These are phyloP conservation scores for Dentipellis fragilis DNA, from an alignment of 768 basidiomycete genomes.

Conservation along the genomic window DNA sequence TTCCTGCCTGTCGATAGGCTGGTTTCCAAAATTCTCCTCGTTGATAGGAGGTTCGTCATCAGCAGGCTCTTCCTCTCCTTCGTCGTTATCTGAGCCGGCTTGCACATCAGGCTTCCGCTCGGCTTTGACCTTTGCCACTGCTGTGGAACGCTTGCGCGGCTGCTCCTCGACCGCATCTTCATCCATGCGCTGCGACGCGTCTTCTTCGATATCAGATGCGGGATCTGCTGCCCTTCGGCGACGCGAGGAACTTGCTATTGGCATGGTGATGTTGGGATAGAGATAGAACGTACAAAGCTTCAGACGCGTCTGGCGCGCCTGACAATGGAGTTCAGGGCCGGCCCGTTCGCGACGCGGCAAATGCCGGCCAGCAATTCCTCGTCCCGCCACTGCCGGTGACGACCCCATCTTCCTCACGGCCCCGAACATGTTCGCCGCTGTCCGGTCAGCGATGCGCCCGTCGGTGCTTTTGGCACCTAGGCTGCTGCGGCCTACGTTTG, in stretches of 20 bases:
- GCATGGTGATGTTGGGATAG: constrained; percentile 15
- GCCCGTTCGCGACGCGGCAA: constrained; percentile 12
- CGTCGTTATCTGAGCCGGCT: constrained; percentile 24
- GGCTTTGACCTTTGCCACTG: constrained; percentile 21
- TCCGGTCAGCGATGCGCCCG: constrained; percentile 14
- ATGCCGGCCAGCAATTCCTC: background rate
- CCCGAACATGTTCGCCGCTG: constrained; percentile 12
- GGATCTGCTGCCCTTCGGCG: constrained; percentile 32
- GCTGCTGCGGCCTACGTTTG: constrained; percentile 6
- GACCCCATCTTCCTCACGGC: background rate
- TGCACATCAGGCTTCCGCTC: constrained; percentile 20
- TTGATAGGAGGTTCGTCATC: constrained; percentile 45
- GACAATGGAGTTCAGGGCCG: constrained; percentile 17
- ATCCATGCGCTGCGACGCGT: constrained; percentile 25
- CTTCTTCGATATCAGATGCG: constrained; percentile 56
- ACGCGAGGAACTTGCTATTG: constrained; percentile 25
- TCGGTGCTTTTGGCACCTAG: background rate
- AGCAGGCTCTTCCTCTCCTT: constrained; percentile 11
- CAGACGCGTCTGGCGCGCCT: constrained; percentile 14
- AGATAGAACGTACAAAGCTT: background rate
- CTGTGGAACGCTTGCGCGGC: constrained; percentile 22
- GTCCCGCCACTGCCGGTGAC: too few relatives aligned
- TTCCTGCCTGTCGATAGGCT: constrained; percentile 51
- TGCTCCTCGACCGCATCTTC: constrained; percentile 23
- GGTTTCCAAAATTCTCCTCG: constrained; percentile 50